Conservation (phyloP, 768 basidiomycete genomes). For the Tricholoma sp. region DNA sequence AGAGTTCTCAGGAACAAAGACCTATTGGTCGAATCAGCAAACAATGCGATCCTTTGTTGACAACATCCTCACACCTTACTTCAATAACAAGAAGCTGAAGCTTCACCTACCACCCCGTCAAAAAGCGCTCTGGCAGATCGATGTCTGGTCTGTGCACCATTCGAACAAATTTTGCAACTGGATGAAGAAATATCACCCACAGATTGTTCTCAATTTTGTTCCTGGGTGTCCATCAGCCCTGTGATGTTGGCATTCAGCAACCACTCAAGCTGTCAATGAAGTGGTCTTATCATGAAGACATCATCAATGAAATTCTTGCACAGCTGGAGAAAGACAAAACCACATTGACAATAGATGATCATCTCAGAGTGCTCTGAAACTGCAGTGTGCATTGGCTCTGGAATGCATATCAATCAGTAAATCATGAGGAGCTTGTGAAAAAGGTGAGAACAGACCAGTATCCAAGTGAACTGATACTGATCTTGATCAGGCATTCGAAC, state of each 20-base stretch:
- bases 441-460: neutral
- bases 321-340: slow-evolving; percentile 1
- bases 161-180: slow-evolving; percentile 24
- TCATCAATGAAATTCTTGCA: slow-evolving; percentile 22
- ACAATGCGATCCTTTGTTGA: slow-evolving; percentile 16
- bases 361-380: neutral
- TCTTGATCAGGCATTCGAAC: neutral
- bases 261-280: slow-evolving; percentile 29
- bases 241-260: slow-evolving; percentile 34
- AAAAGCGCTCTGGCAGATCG: slow-evolving; percentile 12
- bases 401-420: too few relatives aligned
- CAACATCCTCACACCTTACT: slow-evolving; percentile 19
- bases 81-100: slow-evolving; percentile 6
- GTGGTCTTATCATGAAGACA: slow-evolving; percentile 26
- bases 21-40: slow-evolving; percentile 24
- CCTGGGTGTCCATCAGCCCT: slow-evolving; percentile 28
- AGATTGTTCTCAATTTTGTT: slow-evolving; percentile 24
- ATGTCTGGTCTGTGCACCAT: slow-evolving; percentile 29
- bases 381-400: neutral
- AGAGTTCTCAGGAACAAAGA: slow-evolving; percentile 11
- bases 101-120: slow-evolving; percentile 11
- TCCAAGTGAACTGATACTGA: neutral
- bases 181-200: slow-evolving; percentile 21
- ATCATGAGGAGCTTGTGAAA: neutral
- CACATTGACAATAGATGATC: neutral